Conservation (phyloP, 2,329 filamentous ascomycete genomes). For the Fusarium sp. region DNA sequence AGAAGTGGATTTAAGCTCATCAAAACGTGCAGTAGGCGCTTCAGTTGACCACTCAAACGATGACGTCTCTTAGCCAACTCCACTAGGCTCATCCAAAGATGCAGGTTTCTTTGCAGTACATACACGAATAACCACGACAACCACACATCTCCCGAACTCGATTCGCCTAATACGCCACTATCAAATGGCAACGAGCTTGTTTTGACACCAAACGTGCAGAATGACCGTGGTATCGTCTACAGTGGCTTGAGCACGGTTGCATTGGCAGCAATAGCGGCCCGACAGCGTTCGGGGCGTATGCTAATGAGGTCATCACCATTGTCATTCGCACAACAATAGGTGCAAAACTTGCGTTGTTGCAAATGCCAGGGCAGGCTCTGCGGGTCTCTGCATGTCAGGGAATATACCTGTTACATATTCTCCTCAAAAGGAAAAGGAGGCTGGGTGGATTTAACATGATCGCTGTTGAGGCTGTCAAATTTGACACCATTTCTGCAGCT, state of each 20-base stretch:
- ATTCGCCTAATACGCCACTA: background rate
- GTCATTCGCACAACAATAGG: background rate
- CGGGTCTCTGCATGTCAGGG: background rate
- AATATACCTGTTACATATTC: background rate
- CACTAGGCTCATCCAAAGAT: background rate
- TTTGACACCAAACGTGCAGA: background rate
- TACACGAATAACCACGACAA: background rate
- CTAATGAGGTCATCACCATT: conserved; percentile 28
- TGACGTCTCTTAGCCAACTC: background rate
- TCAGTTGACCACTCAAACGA: background rate
- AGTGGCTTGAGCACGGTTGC: conserved; percentile 6
- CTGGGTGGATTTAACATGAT: background rate
- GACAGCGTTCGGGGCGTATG: conserved; percentile 12
- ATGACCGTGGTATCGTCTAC: background rate
- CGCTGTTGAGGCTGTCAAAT: conserved; percentile 1
- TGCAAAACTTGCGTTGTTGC: background rate
- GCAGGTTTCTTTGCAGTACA: conserved; percentile 1
- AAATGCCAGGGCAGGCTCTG: background rate
- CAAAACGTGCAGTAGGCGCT: conserved; percentile 17
- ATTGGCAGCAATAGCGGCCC: background rate
- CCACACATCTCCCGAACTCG: background rate
- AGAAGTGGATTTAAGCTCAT: conserved; percentile 26
- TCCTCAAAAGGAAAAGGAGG: conserved; percentile 13
- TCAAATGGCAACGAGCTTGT: background rate
- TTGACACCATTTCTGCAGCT: conserved; percentile 21